phyloP scores from a whole-genome alignment of 2,329 filamentous ascomycete species.

The Fusarium proliferatum region DNA sequence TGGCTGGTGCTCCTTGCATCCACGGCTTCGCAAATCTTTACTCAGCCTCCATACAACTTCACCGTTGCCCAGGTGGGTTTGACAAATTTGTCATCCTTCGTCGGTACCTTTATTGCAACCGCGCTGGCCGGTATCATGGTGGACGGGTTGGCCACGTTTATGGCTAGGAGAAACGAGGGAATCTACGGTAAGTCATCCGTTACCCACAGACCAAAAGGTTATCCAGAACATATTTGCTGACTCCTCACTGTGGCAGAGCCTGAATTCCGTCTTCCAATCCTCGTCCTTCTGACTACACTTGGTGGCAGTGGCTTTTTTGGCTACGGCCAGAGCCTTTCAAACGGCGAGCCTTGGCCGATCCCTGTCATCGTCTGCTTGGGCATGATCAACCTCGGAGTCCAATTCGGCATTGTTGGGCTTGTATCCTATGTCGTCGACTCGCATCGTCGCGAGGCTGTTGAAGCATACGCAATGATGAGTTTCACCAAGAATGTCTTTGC shows the following conservation, averaged over 20 bases:
- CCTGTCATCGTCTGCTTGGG: neutral
- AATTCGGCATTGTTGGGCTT: neutral
- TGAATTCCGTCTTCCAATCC: neutral
- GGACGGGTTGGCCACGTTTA: neutral
- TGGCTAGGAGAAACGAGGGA: neutral
- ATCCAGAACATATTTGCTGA: neutral
- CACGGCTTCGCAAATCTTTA: neutral
- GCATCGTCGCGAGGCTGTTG: neutral
- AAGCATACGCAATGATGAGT: neutral
- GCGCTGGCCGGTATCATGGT: neutral
- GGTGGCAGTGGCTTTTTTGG: neutral
- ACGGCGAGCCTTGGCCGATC: neutral
- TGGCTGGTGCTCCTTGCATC: neutral
- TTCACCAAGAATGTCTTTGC: conserved; percentile 1
- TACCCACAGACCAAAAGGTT: too few relatives aligned
- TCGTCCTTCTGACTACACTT: neutral
- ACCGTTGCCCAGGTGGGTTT: neutral
- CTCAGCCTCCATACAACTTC: neutral
- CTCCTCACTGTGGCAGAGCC: neutral
- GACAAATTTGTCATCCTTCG: neutral
- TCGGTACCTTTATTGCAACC: neutral
- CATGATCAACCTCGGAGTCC: neutral
- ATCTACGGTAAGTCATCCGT: neutral
- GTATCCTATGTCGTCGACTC: neutral
- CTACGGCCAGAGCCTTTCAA: neutral